These are phyloP conservation scores for Lecanicillium sp. DNA, from an alignment of 2,329 filamentous ascomycete species.

Conservation along the genomic window DNA sequence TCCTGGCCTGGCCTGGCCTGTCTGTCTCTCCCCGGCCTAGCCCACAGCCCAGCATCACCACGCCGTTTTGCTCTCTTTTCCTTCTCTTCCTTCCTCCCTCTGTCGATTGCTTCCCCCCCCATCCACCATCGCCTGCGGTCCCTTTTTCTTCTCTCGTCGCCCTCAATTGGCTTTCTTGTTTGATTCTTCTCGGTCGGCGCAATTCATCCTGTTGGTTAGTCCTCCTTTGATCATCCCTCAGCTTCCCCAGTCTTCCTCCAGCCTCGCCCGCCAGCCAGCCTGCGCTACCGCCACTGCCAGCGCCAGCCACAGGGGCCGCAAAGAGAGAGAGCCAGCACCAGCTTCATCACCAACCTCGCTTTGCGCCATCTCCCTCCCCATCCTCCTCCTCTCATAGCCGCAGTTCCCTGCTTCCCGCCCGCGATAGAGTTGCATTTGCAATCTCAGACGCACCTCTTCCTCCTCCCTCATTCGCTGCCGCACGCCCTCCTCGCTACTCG, in stretches of 20 bases:
- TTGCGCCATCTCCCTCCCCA: neutral
- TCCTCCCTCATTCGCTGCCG: neutral
- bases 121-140: conserved; percentile 20
- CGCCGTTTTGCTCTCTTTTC: conserved; percentile 15
- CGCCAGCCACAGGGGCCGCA: conserved; percentile 4
- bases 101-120: too few species aligned
- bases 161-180: conserved; percentile 21
- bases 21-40: too few species aligned
- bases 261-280: neutral
- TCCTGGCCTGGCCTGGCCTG: too few species aligned
- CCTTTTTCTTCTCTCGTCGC: conserved; percentile 11
- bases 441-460: neutral
- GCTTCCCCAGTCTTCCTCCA: neutral
- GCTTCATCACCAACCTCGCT: neutral
- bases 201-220: conserved; percentile 6
- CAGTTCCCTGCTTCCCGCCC: neutral
- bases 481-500: neutral
- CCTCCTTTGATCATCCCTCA: neutral
- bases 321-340: too few species aligned
- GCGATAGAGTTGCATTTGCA: neutral
- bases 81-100: conserved; percentile 16
- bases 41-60: too few species aligned
- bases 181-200: conserved; percentile 1
- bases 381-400: neutral
- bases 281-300: conserved; percentile 5